Base-by-base conservation (phyloP, 1,284 basidiomycete genomes). In the Ceratobasidium sp. region DNA sequence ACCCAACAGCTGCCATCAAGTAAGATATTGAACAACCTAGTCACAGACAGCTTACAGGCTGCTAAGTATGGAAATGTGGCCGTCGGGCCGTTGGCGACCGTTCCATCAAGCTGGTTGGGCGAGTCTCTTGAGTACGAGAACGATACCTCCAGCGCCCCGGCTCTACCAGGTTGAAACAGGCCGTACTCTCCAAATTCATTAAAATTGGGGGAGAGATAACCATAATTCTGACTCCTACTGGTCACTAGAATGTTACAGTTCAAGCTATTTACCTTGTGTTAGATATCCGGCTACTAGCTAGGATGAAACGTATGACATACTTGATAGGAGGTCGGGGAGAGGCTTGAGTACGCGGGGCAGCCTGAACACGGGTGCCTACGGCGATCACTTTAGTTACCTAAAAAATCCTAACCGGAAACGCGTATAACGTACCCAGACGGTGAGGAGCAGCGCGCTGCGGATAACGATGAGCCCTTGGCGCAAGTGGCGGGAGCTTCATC, bases 401-500 rank as follows among this genome's bases (percentile, higher is more conserved):
- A 60, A 39, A 60, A 10, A 1, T 33, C 33, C 33, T 33, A 33
- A 33, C 4, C 33, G 33, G 33, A 33, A 33, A 33, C 4, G 33
- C 33, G 13, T 20, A 20, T 20, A n/a, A 20, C 15, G n/a, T 53
- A 53, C 51, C 51, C 18, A 53, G 51, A 49, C 18, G 26, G 56
- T 44, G 76, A 20, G 64, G 69, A 42, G 53, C 53, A 46, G 33
- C 55, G 44, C 55, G 55, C 23, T 26, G 42, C 7, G 26, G n/a
- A 23, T 55, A 51, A 28, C 51, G 67, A 55, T 55, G 56, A 51
- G 56, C 44, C 58, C 53, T 71, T 28, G 77, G 77, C 56, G 61
- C 71, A 42, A 66, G 68, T 20, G 77, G 77, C 23, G 68, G 44
- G 10, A 78, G 44, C 3, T 63, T 63, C 49, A 61, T 39, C 28